Percentiles rank a stretch among this genome's conserved stretches.
These are phyloP conservation scores for Sphaerostilbella broomeana DNA, from an alignment of 2,329 filamentous ascomycete species.

Conservation along the genomic window DNA sequence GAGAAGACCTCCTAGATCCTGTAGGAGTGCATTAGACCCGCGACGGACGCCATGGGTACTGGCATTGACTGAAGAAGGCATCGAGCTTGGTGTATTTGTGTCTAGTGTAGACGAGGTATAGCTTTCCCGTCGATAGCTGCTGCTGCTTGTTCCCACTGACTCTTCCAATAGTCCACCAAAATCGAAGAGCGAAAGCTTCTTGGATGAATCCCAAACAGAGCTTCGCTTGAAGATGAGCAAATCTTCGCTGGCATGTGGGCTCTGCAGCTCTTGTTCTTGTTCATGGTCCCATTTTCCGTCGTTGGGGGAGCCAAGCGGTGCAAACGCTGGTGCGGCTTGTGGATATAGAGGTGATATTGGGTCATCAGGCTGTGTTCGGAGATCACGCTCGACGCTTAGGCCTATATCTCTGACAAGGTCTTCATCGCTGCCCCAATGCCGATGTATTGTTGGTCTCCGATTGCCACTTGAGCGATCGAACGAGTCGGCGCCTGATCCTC, in stretches of 20 bases:
- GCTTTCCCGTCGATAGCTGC: conserved; percentile 34
- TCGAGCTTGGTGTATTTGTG: conserved; percentile 28
- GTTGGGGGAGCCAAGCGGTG: conserved; percentile 30
- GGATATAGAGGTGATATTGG: conserved; percentile 23
- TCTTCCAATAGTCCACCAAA: conserved; percentile 68
- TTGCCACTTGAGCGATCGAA: conserved; percentile 40
- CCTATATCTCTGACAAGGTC: conserved; percentile 79
- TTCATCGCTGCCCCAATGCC: conserved; percentile 83
- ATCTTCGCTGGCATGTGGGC: conserved; percentile 37
- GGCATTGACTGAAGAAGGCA: conserved; percentile 39
- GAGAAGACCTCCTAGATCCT: conserved; percentile 51
- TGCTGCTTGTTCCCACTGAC: conserved; percentile 23
- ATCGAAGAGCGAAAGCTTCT: conserved; percentile 72
- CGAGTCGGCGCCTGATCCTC: conserved; percentile 56
- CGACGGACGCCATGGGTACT: conserved; percentile 39
- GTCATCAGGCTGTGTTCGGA: conserved; percentile 34
- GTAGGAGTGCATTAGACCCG: conserved; percentile 52
- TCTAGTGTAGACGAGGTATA: conserved; percentile 35
- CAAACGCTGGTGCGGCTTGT: too few relatives aligned
- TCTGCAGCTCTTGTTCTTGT: conserved; percentile 23
- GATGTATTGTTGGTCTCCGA: conserved; percentile 46
- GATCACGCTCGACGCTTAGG: conserved; percentile 53
- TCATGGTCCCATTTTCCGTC: conserved; percentile 33
- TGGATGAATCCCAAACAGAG: conserved; percentile 16
- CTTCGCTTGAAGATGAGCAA: conserved; percentile 27